phyloP scores from a whole-genome alignment of 2,329 filamentous ascomycete genomes.

The Epichloe elymi region DNA sequence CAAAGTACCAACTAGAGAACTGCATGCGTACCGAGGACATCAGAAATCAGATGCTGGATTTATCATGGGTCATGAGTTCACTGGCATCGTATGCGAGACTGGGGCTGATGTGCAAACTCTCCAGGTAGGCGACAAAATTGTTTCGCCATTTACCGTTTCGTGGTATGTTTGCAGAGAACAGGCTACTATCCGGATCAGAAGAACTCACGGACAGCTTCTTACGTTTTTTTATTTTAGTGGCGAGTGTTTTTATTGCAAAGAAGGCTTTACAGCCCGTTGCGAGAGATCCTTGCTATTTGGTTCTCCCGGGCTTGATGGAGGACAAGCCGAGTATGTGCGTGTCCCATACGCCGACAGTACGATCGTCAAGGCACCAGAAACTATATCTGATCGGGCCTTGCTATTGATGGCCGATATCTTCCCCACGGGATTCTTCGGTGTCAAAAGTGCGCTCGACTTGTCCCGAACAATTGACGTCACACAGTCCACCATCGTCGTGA shows the following conservation, averaged over 20 bases:
- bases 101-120: conserved; percentile 57
- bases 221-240: conserved; percentile 12
- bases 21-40: conserved; percentile 77
- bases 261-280: conserved; percentile 66
- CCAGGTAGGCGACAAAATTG: conserved; percentile 62
- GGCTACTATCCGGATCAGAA: not conserved
- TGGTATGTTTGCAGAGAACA: conserved; percentile 38
- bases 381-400: conserved; percentile 60
- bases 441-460: conserved; percentile 60
- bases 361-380: conserved; percentile 53
- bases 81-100: conserved; percentile 56
- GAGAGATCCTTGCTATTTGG: conserved; percentile 59
- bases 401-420: conserved; percentile 92
- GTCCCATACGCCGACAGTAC: conserved; percentile 73
- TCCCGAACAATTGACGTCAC: conserved; percentile 25
- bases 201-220: not conserved
- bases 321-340: conserved; percentile 70
- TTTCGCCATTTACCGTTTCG: conserved; percentile 71
- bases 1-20: conserved; percentile 41
- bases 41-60: conserved; percentile 53
- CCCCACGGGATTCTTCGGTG: conserved; percentile 75
- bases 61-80: conserved; percentile 77
- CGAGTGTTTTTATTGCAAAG: conserved; percentile 77
- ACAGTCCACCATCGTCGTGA: conserved; percentile 57
- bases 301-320: conserved; percentile 54